phyloP scores from a whole-genome alignment of 306 rosid species.

The Cajanus cajan region DNA sequence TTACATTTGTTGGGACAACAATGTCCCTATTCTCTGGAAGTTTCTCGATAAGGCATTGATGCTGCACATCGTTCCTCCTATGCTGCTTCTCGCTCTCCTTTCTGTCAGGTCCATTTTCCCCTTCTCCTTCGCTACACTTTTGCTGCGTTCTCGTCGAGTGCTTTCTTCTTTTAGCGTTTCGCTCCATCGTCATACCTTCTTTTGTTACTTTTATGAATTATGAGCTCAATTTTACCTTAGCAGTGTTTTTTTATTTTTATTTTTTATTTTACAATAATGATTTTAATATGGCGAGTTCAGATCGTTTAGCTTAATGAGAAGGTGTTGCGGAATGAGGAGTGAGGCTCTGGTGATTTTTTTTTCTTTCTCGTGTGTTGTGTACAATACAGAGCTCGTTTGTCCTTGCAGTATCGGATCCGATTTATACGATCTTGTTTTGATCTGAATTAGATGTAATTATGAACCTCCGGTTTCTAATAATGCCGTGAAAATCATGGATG shows the following conservation, averaged over 20 bases:
- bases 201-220: not conserved
- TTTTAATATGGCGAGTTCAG: not conserved
- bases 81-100: conserved; percentile 84
- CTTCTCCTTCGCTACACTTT: not conserved
- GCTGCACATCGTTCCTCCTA: conserved; percentile 72
- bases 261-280: no score
- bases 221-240: not conserved
- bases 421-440: not conserved
- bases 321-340: not conserved
- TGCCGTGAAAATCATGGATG: not conserved
- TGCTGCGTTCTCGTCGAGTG: no score
- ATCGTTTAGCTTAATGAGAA: not conserved
- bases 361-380: not conserved
- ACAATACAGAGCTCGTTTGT: not conserved
- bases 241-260: not conserved
- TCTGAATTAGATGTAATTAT: not conserved
- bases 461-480: not conserved
- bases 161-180: not conserved
- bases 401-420: not conserved
- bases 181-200: not conserved
- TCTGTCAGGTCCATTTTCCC: conserved; percentile 52
- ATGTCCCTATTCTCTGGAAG: conserved; percentile 90
- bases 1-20: conserved; percentile 90
- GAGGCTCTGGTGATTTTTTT: not conserved
- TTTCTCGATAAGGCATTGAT: conserved; percentile 79